These are phyloP conservation scores for Trypanosoma conorhini DNA, from an alignment of 208 protist species.

Conservation along the genomic window DNA sequence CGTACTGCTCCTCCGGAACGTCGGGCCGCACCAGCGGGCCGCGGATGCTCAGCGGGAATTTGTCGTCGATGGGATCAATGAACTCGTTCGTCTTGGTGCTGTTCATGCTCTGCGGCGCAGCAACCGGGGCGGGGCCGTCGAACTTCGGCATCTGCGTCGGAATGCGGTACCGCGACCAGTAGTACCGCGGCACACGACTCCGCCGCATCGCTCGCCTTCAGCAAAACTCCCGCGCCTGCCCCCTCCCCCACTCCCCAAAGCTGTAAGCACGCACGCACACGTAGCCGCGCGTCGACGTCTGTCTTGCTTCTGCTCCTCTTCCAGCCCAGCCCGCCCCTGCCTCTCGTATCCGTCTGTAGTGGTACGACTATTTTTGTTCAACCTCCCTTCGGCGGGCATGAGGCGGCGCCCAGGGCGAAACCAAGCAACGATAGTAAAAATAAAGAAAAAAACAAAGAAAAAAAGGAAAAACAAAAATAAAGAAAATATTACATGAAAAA, in stretches of 20 bases:
- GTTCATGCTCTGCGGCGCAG: constrained; percentile 91
- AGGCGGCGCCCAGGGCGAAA: constrained; percentile 2
- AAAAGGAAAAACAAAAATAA: constrained; percentile 19
- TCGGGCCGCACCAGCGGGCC: constrained; percentile 78
- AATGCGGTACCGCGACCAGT: constrained; percentile 90
- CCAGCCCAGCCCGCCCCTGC: neutral
- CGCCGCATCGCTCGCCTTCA: constrained; percentile 24
- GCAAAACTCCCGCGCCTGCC: neutral
- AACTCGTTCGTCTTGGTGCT: constrained; percentile 90
- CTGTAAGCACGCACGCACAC: no score
- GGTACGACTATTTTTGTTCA: constrained; percentile 1
- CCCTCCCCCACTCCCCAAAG: no score
- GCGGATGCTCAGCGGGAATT: constrained; percentile 84
- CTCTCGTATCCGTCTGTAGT: neutral
- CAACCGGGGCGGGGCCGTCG: constrained; percentile 81
- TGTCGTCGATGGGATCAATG: constrained; percentile 91
- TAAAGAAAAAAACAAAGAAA: constrained; percentile 1
- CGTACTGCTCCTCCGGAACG: constrained; percentile 87
- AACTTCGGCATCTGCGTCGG: constrained; percentile 85
- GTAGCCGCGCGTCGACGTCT: no score
- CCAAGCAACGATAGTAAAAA: constrained; percentile 16
- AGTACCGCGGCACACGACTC: constrained; percentile 44
- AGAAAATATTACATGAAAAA: constrained; percentile 8
- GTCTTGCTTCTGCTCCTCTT: neutral
- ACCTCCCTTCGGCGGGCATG: neutral